A percentile compares a stretch with the other conserved stretches of the same genome.
These are phyloP conservation scores for Plantago ovata DNA, from an alignment of 257 asterid genomes.

Conservation along the genomic window DNA sequence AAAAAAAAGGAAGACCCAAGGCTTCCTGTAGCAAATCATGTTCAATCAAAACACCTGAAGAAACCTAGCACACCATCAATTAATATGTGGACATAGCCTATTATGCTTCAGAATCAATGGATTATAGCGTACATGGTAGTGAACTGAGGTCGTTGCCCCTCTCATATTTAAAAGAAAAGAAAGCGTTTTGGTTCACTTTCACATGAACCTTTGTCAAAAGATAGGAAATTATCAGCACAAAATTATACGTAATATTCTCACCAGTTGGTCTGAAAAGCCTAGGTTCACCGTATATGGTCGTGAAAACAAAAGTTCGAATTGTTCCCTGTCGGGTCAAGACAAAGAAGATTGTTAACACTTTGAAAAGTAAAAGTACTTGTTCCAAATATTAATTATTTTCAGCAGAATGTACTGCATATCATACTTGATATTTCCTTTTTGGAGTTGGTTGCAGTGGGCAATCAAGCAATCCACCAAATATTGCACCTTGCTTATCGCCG, in stretches of 20 bases:
- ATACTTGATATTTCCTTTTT: slow-evolving; percentile 86
- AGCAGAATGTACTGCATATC: slow-evolving; percentile 10
- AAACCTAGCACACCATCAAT: too few relatives aligned
- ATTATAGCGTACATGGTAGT: background rate
- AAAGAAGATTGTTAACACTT: slow-evolving; percentile 14
- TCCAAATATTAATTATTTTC: background rate
- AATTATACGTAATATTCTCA: slow-evolving; percentile 25
- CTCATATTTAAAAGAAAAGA: background rate
- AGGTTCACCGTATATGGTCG: slow-evolving; percentile 88
- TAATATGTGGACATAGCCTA: background rate
- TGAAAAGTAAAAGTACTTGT: slow-evolving; percentile 5
- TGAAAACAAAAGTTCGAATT: slow-evolving; percentile 81
- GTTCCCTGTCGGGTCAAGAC: slow-evolving; percentile 57
- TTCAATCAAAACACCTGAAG: too few relatives aligned
- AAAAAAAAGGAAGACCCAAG: too few relatives aligned
- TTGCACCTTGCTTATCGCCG: slow-evolving; percentile 90
- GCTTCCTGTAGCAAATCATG: too few relatives aligned
- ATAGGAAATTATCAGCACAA: background rate
- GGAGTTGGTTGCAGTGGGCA: slow-evolving; percentile 81
- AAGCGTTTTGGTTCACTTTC: background rate
- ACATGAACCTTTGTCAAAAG: background rate
- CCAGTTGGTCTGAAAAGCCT: slow-evolving; percentile 94
- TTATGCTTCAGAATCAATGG: background rate
- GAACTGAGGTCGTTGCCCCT: too few relatives aligned
- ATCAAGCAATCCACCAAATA: slow-evolving; percentile 94